phyloP scores from a whole-genome alignment of 805 yeast genomes.

The Candida jianshihensis region DNA sequence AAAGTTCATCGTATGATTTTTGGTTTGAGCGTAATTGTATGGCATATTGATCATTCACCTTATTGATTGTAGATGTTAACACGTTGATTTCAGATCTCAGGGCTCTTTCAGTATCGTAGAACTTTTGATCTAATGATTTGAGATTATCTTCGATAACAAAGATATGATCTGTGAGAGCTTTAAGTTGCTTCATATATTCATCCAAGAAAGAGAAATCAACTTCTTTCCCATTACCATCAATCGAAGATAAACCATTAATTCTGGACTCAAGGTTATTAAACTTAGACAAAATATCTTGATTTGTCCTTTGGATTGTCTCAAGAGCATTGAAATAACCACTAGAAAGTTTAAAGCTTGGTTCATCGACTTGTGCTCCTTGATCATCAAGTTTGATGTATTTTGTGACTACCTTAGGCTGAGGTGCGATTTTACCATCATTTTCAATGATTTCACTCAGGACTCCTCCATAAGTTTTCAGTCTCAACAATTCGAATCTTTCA shows the following conservation, averaged over 20 bases:
- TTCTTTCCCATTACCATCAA: conserved; percentile 5
- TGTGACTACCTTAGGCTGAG: conserved; percentile 38
- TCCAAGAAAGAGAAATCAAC: conserved; percentile 17
- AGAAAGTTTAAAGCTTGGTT: conserved; percentile 1
- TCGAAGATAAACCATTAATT: conserved; percentile 10
- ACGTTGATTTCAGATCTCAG: conserved; percentile 3
- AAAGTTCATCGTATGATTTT: conserved; percentile 14
- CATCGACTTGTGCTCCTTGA: conserved; percentile 11
- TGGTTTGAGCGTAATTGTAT: conserved; percentile 21
- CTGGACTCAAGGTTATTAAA: conserved; percentile 13
- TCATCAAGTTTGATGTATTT: conserved; percentile 29
- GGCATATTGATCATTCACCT: conserved; percentile 15
- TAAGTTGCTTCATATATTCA: conserved; percentile 12
- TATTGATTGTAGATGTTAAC: conserved; percentile 5
- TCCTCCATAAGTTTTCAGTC: conserved; percentile 46
- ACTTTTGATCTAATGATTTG: conserved; percentile 3
- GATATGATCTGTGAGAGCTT: conserved; percentile 4
- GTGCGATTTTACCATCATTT: conserved; percentile 44
- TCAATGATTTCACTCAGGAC: conserved; percentile 50
- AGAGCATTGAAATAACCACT: conserved; percentile 5
- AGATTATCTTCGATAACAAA: conserved; percentile 2
- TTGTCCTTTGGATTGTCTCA: conserved; percentile 13
- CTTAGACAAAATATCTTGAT: conserved; percentile 11
- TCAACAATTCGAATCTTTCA: conserved; percentile 61
- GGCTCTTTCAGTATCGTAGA: conserved; percentile 4